A percentile compares a stretch with the other conserved stretches of the same genome.
Evolutionary conservation across 2,329 filamentous ascomycete species (phyloP).

Genomic region (Hyphodiscus sp.): DNA sequence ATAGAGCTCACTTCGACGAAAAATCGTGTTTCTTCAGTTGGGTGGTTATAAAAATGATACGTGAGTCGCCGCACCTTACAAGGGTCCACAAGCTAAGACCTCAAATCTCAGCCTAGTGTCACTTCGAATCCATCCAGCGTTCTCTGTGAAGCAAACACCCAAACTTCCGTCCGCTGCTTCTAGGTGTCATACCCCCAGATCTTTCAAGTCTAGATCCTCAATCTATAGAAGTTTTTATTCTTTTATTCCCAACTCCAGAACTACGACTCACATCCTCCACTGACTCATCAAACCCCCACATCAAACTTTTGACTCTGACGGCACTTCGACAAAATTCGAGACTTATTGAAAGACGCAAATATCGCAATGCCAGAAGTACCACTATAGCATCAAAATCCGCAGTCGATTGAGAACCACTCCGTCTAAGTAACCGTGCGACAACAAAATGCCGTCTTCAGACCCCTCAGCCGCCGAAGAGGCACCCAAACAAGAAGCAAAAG

Average conservation of each 20-base stretch:
- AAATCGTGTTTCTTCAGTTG: no score
- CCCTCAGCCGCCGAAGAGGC: slow-evolving; percentile 10
- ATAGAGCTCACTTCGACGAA: no score
- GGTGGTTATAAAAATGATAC: no score
- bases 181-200: background rate
- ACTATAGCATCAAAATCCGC: background rate
- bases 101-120: no score
- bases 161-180: background rate
- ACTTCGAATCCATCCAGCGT: no score
- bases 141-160: no score
- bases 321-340: background rate
- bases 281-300: background rate
- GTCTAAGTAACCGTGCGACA: background rate
- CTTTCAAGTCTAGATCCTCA: background rate
- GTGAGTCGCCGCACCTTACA: no score
- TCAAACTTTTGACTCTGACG: background rate
- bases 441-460: slow-evolving; percentile 17
- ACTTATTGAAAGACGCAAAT: background rate
- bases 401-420: background rate
- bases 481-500: slow-evolving; percentile 2
- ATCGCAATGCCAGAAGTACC: background rate
- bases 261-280: background rate
- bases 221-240: background rate
- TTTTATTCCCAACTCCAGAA: background rate
- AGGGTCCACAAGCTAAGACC: no score